phyloP scores from a whole-genome alignment of 345 rosid genomes.

The sweet orange (Citrus sinensis) region DNA sequence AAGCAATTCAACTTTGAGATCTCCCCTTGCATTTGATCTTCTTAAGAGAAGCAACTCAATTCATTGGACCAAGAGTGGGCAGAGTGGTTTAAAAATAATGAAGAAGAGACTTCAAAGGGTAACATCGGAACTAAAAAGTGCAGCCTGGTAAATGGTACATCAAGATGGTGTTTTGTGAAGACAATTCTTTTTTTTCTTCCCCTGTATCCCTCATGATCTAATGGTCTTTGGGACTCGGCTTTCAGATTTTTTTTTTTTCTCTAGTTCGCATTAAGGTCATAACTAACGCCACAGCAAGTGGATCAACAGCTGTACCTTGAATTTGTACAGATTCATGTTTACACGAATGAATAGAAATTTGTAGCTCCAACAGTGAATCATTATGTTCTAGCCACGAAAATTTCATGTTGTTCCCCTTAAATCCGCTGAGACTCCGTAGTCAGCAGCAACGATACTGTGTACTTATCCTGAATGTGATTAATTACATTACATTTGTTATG shows the following conservation, averaged over 20 bases:
- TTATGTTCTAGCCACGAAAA: background rate
- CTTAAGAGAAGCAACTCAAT: constrained; percentile 68
- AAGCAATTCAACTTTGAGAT: constrained; percentile 34
- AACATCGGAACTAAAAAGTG: constrained; percentile 66
- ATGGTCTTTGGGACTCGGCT: background rate
- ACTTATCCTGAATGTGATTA: background rate
- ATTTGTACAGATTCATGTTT: background rate
- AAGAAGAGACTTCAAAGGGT: constrained; percentile 82
- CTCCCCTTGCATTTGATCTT: constrained; percentile 56
- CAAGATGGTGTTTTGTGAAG: background rate
- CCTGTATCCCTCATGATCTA: background rate
- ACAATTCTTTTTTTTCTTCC: background rate
- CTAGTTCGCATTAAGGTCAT: background rate
- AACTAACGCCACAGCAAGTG: background rate
- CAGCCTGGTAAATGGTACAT: constrained; percentile 42
- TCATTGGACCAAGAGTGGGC: constrained; percentile 59
- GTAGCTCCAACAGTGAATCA: background rate
- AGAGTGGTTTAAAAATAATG: constrained; percentile 57
- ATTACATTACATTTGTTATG: too few species aligned
- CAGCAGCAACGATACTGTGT: background rate
- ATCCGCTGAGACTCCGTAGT: too few species aligned
- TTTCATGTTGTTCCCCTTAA: background rate
- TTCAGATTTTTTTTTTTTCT: too few species aligned
- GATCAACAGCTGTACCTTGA: background rate
- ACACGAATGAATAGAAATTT: background rate